Conservation (phyloP, 2,329 filamentous ascomycete species). For the Emericellopsis cladophorae region DNA sequence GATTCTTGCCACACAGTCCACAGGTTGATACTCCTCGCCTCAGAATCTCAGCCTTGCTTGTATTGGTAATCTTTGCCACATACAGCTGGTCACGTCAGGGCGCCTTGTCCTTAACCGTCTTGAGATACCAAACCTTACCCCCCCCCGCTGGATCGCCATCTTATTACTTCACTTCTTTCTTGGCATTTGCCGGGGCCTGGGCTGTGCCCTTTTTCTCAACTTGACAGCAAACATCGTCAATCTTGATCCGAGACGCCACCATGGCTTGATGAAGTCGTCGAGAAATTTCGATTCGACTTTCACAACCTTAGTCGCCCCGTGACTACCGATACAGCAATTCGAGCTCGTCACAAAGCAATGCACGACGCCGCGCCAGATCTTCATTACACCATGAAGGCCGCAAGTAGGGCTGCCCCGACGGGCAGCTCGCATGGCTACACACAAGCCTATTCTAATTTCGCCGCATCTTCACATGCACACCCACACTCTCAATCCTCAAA, state of each 20-base stretch:
- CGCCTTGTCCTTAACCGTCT: not conserved
- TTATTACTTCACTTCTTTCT: not conserved
- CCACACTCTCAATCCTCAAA: conserved; percentile 28
- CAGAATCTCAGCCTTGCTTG: not conserved
- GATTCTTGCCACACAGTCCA: no score
- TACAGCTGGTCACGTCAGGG: conserved; percentile 1
- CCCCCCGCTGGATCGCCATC: not conserved
- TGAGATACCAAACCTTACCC: not conserved
- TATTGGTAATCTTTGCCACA: not conserved
- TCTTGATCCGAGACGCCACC: not conserved
- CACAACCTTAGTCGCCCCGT: not conserved
- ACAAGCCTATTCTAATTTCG: conserved; percentile 11
- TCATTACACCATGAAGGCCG: conserved; percentile 34
- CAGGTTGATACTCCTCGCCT: no score
- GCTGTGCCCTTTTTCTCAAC: not conserved
- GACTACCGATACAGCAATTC: no score
- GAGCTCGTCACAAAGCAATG: not conserved
- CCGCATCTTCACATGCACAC: conserved; percentile 14
- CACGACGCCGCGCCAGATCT: conserved; percentile 12
- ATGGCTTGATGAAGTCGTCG: conserved; percentile 2
- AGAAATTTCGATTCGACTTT: not conserved
- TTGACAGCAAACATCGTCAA: not conserved
- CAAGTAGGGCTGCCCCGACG: conserved; percentile 11
- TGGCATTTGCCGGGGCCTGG: not conserved
- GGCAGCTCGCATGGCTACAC: conserved; percentile 1